Conservation (phyloP, 192 early-diverging fungal species). For the Coemansia sp. region DNA sequence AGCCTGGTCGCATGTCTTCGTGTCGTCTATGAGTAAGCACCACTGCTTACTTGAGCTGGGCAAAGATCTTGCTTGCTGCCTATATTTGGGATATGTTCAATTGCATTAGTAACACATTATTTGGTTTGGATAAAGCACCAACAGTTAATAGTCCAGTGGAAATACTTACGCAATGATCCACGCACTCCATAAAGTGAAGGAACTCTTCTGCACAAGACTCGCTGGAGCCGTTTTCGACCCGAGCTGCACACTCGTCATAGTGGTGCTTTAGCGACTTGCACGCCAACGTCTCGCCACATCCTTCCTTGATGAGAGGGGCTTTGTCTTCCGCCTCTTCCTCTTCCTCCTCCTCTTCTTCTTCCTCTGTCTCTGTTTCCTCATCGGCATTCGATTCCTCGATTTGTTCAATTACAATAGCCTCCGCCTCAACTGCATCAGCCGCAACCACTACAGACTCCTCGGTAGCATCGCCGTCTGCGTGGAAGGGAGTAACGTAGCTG, state of each 20-base stretch:
- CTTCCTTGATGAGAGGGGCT: constrained; percentile 22
- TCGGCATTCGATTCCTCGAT: constrained; percentile 43
- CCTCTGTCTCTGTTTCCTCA: constrained; percentile 28
- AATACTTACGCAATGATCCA: constrained; percentile 76
- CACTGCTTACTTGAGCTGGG: constrained; percentile 55
- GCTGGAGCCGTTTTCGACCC: constrained; percentile 70
- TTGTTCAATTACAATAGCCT: constrained; percentile 26
- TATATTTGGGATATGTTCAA: constrained; percentile 22
- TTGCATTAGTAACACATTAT: constrained; percentile 2
- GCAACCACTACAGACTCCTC: constrained; percentile 14
- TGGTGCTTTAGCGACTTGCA: constrained; percentile 75
- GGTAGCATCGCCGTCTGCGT: constrained; percentile 59
- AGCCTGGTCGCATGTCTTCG: background rate
- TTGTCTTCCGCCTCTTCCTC: constrained; percentile 50
- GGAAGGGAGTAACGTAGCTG: constrained; percentile 63
- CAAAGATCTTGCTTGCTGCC: constrained; percentile 66
- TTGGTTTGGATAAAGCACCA: background rate
- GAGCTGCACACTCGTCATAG: constrained; percentile 71
- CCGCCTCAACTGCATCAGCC: constrained; percentile 53
- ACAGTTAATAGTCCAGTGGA: background rate
- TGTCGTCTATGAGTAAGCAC: background rate
- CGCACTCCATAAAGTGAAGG: constrained; percentile 80
- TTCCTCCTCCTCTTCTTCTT: constrained; percentile 24
- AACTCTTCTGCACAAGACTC: constrained; percentile 81
- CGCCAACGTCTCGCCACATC: constrained; percentile 60